Base-by-base conservation (phyloP, 371 early-diverging fungal species). In the Syncephalastrum contaminatum region DNA sequence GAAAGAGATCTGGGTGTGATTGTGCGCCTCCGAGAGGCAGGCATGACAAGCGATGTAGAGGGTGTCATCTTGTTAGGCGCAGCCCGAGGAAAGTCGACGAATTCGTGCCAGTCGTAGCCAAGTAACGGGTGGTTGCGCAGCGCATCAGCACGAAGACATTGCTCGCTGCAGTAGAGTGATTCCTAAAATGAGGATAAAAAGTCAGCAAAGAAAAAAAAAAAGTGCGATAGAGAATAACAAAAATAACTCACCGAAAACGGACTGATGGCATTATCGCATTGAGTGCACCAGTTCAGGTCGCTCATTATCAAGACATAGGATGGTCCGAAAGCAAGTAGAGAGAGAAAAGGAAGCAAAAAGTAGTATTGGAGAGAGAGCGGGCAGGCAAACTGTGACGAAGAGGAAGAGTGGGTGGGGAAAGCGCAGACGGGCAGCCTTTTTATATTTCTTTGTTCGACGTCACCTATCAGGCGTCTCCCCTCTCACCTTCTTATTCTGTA, bases 81-180 rank as follows among this genome's bases (percentile, higher is more conserved):
- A 10, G 64, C 59, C 4, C 60, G 65, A 20, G 65, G 66, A 43
- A 70, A 70, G 45, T 66, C 51, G 42, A 48, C 51, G 22, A 70
- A 61, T 46, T 70, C 70, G 36, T 60, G 58, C 58, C 60, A 66
- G 15, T 45, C 54, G 18, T 70, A 63, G 5, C 66, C 66, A 18
- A 64, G 54, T 25, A 62, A 51, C 14, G 69, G 69, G 22, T 69
- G 65, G 25, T 62, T 64, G 12, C 52, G 22, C 21, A 69, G 48
- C 12, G 69, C 62, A 60, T 69, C 69, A 14, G 51, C 47, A 40
- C 58, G 49, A 30, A 69, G 39, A 30, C 69, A 69, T 10, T 60
- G 52, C 53, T 65, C 66, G 42, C 60, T 62, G 43, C 69, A 69
- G 50, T 69, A 69, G 2, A 69, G 48, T 10, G 66, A 69, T 48